Conservation (phyloP, 2,329 filamentous ascomycete genomes). For the Raffaelea arxii region DNA sequence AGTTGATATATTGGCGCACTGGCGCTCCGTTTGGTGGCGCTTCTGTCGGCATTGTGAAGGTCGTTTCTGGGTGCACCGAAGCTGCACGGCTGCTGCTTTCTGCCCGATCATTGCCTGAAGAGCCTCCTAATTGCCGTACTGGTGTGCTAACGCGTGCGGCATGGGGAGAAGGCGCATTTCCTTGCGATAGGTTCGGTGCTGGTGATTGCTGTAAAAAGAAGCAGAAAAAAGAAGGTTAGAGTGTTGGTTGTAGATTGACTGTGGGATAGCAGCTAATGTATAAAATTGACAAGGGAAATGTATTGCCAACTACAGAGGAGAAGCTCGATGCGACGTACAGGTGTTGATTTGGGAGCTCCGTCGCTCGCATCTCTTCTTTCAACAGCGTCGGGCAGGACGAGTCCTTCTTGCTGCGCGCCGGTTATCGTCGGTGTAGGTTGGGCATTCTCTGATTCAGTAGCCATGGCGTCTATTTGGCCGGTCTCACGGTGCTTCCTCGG, state of each 20-base stretch:
- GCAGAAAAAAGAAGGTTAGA: no score
- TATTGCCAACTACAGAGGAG: no score
- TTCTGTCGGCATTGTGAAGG: slow-evolving; percentile 47
- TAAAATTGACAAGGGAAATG: no score
- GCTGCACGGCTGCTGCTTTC: slow-evolving; percentile 39
- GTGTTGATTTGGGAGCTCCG: neutral
- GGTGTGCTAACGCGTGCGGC: slow-evolving; percentile 40
- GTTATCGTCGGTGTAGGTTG: no score
- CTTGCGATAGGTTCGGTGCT: neutral
- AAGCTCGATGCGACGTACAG: no score
- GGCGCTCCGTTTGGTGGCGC: slow-evolving; percentile 57
- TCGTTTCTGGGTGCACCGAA: slow-evolving; percentile 43
- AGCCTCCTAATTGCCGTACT: slow-evolving; percentile 19
- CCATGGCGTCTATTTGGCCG: no score
- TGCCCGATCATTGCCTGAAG: slow-evolving; percentile 12
- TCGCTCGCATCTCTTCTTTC: slow-evolving; percentile 1
- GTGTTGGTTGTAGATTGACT: no score
- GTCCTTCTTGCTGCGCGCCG: no score
- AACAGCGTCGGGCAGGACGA: no score
- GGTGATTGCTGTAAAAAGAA: slow-evolving; percentile 1
- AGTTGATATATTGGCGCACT: slow-evolving; percentile 61
- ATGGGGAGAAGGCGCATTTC: slow-evolving; percentile 27
- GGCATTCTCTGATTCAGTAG: no score
- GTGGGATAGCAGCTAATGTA: no score
- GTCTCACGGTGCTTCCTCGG: no score